Evolutionary conservation across 75 land plant genomes (phyloP), one percentile per base, ranked within the genome.

Genomic region (Selaginella moellendorffii): DNA sequence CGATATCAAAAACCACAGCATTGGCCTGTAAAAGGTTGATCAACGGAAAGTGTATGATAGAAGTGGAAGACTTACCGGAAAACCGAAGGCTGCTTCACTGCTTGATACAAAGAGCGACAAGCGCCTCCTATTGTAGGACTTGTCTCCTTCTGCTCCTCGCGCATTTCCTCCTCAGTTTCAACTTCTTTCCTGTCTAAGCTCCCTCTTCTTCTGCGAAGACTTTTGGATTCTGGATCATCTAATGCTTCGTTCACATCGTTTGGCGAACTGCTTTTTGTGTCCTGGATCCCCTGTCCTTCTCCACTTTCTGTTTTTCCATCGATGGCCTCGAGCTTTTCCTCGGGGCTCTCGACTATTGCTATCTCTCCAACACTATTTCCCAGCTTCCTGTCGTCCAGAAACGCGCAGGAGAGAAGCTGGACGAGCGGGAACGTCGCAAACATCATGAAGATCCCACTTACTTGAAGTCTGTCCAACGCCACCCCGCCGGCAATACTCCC

Each of bases 1-100:
- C 27, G 89, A 82, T 23, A 88, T 25, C 67, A 88, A 81, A 65
- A 88, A 85, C 95, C 95, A 88, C 26, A 84, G 74, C 86, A 88
- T 79, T n/a, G 95, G 86, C 65, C 95, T 88, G 80, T 36, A 36
- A 36, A 14, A 36, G 10, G 14, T 36, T 14, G 14, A 14, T 36
- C 14, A 5, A 36, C 46, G 14, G 14, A 5, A 14, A 36, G 46
- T 36, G 14, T 36, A 36, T 14, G 46, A 5, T 5, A 36, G 5
- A 36, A 5, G 14, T 36, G n/a, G n/a, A n/a, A n/a, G n/a, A n/a
- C n/a, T 36, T 36, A 36, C 46, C 46, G 46, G 46, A 36, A 36
- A 36, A 36, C 14, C 14, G 46, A 36, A 36, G 46, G 46, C 46
- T 36, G 46, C 46, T 14, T 5, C 14, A 36, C 46, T 36, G 46